phyloP scores from a whole-genome alignment of 495 filamentous ascomycete species.

The Penicillium psychrofluorescens region DNA sequence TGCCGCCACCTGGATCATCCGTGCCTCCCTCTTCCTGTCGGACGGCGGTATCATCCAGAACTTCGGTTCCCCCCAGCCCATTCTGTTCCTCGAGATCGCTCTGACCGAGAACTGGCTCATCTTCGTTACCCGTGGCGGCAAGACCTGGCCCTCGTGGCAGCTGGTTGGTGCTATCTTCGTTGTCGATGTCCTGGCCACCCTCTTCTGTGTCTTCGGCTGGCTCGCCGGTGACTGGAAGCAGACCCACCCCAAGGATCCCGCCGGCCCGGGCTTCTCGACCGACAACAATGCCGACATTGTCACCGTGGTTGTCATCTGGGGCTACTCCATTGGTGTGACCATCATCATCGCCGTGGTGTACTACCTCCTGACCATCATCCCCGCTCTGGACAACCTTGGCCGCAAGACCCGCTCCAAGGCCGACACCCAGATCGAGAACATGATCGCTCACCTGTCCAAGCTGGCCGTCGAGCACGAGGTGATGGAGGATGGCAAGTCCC shows the following conservation, averaged over 20 bases:
- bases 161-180: slow-evolving; percentile 62
- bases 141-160: slow-evolving; percentile 68
- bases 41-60: slow-evolving; percentile 70
- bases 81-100: slow-evolving; percentile 67
- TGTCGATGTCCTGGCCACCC: slow-evolving; percentile 62
- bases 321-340: slow-evolving; percentile 68
- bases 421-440: slow-evolving; percentile 77
- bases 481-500: slow-evolving; percentile 45
- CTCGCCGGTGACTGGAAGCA: slow-evolving; percentile 40
- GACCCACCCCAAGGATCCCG: slow-evolving; percentile 37
- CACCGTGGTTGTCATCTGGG: slow-evolving; percentile 73
- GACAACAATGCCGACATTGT: slow-evolving; percentile 66
- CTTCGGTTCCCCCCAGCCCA: slow-evolving; percentile 62
- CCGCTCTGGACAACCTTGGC: slow-evolving; percentile 67
- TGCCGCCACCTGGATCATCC: slow-evolving; percentile 62
- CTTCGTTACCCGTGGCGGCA: slow-evolving; percentile 68
- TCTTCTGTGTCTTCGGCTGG: slow-evolving; percentile 72
- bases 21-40: slow-evolving; percentile 55
- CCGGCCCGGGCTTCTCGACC: slow-evolving; percentile 34
- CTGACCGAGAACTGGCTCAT: slow-evolving; percentile 76
- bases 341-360: slow-evolving; percentile 75
- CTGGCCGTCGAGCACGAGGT: slow-evolving; percentile 65
- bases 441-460: slow-evolving; percentile 68
- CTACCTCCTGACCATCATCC: slow-evolving; percentile 62
- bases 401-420: slow-evolving; percentile 67